Base-by-base conservation (phyloP, 2,329 filamentous ascomycete species). In the Pseudocercospora fuligena region DNA sequence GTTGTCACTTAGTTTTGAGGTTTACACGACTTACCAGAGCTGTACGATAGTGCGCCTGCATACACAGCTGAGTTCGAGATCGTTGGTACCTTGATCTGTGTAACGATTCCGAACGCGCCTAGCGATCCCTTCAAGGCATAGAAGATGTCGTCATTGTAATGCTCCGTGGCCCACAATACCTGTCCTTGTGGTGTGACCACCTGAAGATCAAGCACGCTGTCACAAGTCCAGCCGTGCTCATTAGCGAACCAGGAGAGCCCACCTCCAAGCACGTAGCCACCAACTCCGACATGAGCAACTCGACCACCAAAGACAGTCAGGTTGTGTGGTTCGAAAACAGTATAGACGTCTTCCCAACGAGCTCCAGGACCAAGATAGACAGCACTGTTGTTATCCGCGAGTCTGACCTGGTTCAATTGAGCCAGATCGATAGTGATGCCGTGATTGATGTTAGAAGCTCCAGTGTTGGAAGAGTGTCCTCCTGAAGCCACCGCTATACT, bases 191-290 rank as follows among this genome's bases (percentile, higher is more conserved):
- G 70, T n/a, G 70, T 68, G 9, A 76, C 72, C 6, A 76, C 65
- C 56, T 73, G 68, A 21, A 71, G 69, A 29, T 73, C 70, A 6
- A 69, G 9, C 5, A 72, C 69, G 29, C 53, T 68, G 29, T 75
- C 85, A 61, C 81, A 82, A 21, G 80, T 83, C 78, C 83, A 86
- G 16, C 86, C 87, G 66, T 80, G 73, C 1, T 75, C 73, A 0
- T 79, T 79, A 1, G 81, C 78, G 69, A 84, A 82, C 75, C 80
- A 86, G 1, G 82, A 83, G 29, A 85, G 81, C 6, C 85, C 85
- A 23, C 74, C 74, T 8, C 82, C 82, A 0, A 84, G 78, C 3
- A 81, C 70, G 27, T 84, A 76, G 1, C 83, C 84, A 4, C 79
- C 77, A 1, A 85, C 82, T 14, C 82, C 82, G 7, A 84, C 80